Conservation (phyloP, 1,284 basidiomycete species). For the Peniophora sp. region DNA sequence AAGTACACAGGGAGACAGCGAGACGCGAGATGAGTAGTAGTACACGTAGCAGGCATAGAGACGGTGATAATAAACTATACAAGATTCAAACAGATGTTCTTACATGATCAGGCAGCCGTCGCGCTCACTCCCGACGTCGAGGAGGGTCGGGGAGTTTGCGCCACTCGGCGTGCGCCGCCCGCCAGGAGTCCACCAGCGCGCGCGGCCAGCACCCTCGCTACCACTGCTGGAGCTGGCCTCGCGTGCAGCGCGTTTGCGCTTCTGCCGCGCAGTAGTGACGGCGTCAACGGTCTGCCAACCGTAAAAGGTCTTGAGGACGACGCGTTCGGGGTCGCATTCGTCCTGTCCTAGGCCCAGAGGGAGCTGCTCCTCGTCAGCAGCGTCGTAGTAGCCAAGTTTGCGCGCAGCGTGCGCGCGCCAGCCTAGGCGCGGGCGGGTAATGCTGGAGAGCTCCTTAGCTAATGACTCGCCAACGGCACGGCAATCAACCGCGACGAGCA, state of each 20-base stretch:
- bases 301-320: slow-evolving; percentile 80
- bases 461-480: slow-evolving; percentile 54
- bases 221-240: slow-evolving; percentile 27
- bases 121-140: slow-evolving; percentile 24
- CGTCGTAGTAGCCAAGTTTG: slow-evolving; percentile 60
- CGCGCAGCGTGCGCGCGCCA: slow-evolving; percentile 65
- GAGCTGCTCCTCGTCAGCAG: slow-evolving; percentile 51
- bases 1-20: neutral
- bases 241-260: slow-evolving; percentile 37
- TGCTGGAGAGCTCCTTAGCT: slow-evolving; percentile 47
- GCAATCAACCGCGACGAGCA: slow-evolving; percentile 71
- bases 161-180: slow-evolving; percentile 26
- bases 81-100: slow-evolving; percentile 4
- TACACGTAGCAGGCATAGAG: neutral
- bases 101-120: slow-evolving; percentile 40
- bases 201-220: slow-evolving; percentile 16
- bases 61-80: neutral
- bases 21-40: neutral
- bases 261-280: slow-evolving; percentile 56
- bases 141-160: slow-evolving; percentile 20
- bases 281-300: slow-evolving; percentile 80
- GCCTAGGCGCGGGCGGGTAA: slow-evolving; percentile 63
- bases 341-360: slow-evolving; percentile 60
- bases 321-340: slow-evolving; percentile 64
- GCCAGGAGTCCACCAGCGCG: slow-evolving; percentile 38